Evolutionary conservation across 805 yeast genomes (phyloP), one percentile per base, ranked within the genome.

Genomic region (Kodamaea jinghongensis): DNA sequence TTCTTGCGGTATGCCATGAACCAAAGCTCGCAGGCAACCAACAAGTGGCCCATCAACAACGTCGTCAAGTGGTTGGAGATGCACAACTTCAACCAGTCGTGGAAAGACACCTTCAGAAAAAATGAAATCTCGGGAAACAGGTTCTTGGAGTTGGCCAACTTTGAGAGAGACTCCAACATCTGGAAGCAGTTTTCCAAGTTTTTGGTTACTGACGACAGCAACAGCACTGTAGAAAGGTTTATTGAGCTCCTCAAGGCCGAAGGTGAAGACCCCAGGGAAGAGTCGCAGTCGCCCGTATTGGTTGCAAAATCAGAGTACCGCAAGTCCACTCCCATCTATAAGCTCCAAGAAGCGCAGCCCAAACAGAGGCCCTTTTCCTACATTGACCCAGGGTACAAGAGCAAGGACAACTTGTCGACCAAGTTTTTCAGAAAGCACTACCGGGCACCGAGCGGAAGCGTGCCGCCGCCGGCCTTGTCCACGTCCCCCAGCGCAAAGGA

Each of bases 41-140:
- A 69, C 4, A 81, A 78, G 43, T 88, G 96, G 96, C 78, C 82
- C 1, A 63, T 75, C 46, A 78, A 73, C n/a, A 70, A 84, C 38
- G 90, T 88, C 1, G 43, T 71, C 0, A 56, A 64, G 34, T 89
- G 96, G 95, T 67, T 89, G 17, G 80, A 74, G 6, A 50, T 60
- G n/a, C 73, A 88, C 55, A 71, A 75, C 14, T 89, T 89, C 60
- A 83, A 83, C 48, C 75, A 72, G 3, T 67, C 81, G 10, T 89
- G 96, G 96, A 66, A 75, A n/a, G 75, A 69, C 4, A 73, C 80
- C 12, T 84, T 89, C 58, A 63, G 64, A 29, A 69, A 70, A 31
- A 70, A 78, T 44, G 76, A 77, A 36, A 66, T 89, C 2, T 64
- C 71, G 7, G 88, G 89, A 0, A 73, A 77, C 33, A 65, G 73